Evolutionary conservation across 805 yeast genomes (phyloP).

Genomic region (Wickerhamomyces ciferrii): DNA sequence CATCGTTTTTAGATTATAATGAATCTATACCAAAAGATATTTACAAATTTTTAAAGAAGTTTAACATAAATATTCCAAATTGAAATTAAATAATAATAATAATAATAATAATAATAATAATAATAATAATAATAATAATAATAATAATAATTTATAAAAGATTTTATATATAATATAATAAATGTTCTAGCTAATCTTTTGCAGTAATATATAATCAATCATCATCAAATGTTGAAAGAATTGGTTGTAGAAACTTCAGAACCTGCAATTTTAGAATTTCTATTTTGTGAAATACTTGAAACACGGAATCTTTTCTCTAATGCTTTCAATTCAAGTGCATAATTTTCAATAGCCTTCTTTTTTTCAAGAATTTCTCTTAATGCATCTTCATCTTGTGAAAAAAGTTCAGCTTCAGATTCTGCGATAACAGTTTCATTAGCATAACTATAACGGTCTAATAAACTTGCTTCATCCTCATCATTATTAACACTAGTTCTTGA

Average conservation of each 20-base stretch:
- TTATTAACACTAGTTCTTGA: neutral
- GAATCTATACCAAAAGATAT: conserved; percentile 3
- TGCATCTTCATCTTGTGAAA: conserved; percentile 4
- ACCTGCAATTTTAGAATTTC: neutral
- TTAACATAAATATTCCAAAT: too few relatives aligned
- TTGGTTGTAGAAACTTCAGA: neutral
- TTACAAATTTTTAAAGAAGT: neutral
- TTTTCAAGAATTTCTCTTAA: conserved; percentile 14
- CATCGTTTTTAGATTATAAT: conserved; percentile 9
- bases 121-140: too few relatives aligned
- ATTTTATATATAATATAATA: too few relatives aligned
- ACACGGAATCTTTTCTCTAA: conserved; percentile 13
- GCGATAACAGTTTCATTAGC: neutral
- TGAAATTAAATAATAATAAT: too few relatives aligned
- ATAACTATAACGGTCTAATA: neutral
- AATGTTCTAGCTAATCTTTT: too few relatives aligned
- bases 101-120: too few relatives aligned
- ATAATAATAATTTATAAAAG: too few relatives aligned
- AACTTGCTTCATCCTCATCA: conserved; percentile 1
- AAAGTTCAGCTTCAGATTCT: neutral
- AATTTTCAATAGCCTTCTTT: conserved; percentile 13
- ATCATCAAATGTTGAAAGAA: neutral
- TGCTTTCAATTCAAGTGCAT: conserved; percentile 11
- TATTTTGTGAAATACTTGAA: neutral
- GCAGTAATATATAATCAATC: too few relatives aligned